Evolutionary conservation across 305 asterid species (phyloP), one percentile per base, ranked within the genome.

Genomic region (Fraxinus greggii): DNA sequence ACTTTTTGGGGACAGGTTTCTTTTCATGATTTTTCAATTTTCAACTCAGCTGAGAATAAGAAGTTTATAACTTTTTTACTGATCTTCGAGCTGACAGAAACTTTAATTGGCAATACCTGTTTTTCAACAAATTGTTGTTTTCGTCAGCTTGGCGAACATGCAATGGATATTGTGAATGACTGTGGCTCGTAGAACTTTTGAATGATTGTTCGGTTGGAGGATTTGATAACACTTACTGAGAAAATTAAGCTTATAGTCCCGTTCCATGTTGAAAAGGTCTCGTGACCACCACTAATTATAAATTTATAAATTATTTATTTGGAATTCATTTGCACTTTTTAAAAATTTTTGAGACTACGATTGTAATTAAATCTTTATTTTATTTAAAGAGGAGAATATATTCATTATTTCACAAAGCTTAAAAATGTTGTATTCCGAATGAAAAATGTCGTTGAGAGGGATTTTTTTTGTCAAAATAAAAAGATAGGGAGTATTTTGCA

Each of bases 21-120:
- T 67, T 67, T 69, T 69, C 21, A 29, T 28, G 75, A 69, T 15
- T 33, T 80, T 51, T 17, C 83, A 35, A 0, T 65, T 81, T 56
- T 13, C 1, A 65, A 29, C 36, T 69, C 10, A 15, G 61, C 61
- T 51, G 61, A 17, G 59, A 23, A 17, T 51, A 51, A 4, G 23
- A 51, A 51, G 61, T 51, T 51, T 51, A 48, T 13, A 3, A 45
- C 56, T 13, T 3, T 12, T 51, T 4, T 51, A 51, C 21, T 17
- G 61, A 17, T 51, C 61, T 51, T 51, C 19, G 61, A 17, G 23
- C 8, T 51, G 61, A 51, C 61, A 51, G 23, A 17, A 51, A 17
- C 61, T 51, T 4, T 51, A 51, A 51, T 51, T 17, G 61, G 23
- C 59, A 15, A 4, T 17, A 48, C 21, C 21, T 0, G 7, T 51